phyloP scores from a whole-genome alignment of 2,329 filamentous ascomycete genomes.

The Colletotrichum viniferum region DNA sequence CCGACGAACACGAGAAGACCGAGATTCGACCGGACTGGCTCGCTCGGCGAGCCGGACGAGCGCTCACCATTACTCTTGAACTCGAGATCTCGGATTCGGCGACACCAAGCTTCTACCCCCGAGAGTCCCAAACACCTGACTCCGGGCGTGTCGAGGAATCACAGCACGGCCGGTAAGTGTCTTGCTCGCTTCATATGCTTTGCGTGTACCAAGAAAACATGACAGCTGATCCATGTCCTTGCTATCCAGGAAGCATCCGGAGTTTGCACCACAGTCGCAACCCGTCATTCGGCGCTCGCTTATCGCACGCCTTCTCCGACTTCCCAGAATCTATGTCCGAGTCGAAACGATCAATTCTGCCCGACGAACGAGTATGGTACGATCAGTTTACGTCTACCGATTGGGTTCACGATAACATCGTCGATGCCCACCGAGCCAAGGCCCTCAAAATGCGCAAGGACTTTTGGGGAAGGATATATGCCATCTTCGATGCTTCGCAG shows the following conservation, averaged over 20 bases:
- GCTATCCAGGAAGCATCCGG: constrained; percentile 38
- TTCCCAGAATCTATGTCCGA: constrained; percentile 63
- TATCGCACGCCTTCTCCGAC: constrained; percentile 66
- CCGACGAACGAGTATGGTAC: constrained; percentile 95
- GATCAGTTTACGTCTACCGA: constrained; percentile 98
- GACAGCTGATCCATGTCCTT: background rate
- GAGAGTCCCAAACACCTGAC: constrained; percentile 24
- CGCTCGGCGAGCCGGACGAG: constrained; percentile 38
- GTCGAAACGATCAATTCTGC: constrained; percentile 68
- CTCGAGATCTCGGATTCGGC: constrained; percentile 45
- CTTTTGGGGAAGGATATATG: constrained; percentile 77
- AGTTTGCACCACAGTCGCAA: constrained; percentile 58
- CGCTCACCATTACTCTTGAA: constrained; percentile 46
- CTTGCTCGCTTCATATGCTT: background rate
- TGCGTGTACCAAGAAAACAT: background rate
- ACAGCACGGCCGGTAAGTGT: constrained; percentile 47
- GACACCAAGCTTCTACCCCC: constrained; percentile 26
- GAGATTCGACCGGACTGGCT: constrained; percentile 16
- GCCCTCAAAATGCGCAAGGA: constrained; percentile 81
- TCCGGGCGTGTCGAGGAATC: constrained; percentile 38
- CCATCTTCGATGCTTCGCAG: constrained; percentile 84
- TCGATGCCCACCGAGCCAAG: constrained; percentile 89
- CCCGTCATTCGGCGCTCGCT: constrained; percentile 63
- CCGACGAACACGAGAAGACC: constrained; percentile 17
- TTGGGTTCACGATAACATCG: constrained; percentile 97